Conservation (phyloP, 106 monocot genomes). For the Cymbidium sinense region DNA sequence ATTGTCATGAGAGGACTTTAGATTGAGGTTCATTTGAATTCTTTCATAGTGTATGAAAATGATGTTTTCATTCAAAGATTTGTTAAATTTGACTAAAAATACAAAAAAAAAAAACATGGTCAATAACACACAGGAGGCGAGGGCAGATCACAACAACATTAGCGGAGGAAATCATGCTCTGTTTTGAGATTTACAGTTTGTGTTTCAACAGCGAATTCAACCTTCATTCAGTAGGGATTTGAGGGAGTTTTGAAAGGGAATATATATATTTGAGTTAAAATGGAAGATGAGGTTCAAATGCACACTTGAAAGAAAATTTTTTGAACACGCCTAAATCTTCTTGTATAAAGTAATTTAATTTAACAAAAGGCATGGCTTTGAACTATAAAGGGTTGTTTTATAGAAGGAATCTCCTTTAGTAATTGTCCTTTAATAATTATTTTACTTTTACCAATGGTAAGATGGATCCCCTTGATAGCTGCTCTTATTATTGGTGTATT, state of each 20-base stretch:
- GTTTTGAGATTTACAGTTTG: background rate
- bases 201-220: background rate
- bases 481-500: no score
- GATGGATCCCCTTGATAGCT: no score
- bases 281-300: no score
- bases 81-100: background rate
- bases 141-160: background rate
- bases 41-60: background rate
- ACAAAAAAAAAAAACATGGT: background rate
- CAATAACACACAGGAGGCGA: background rate
- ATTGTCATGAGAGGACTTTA: background rate
- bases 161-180: background rate
- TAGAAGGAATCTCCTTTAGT: no score
- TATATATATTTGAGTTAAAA: no score
- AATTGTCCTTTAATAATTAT: no score
- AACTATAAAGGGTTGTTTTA: no score
- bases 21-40: background rate
- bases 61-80: background rate
- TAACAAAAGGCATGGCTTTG: no score
- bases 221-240: background rate
- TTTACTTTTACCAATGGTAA: no score
- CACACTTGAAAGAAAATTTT: no score
- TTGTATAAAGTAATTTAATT: no score
- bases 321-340: no score
- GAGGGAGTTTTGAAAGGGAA: background rate